phyloP scores from a whole-genome alignment of 345 rosid genomes.

The Eucalyptus sp. region DNA sequence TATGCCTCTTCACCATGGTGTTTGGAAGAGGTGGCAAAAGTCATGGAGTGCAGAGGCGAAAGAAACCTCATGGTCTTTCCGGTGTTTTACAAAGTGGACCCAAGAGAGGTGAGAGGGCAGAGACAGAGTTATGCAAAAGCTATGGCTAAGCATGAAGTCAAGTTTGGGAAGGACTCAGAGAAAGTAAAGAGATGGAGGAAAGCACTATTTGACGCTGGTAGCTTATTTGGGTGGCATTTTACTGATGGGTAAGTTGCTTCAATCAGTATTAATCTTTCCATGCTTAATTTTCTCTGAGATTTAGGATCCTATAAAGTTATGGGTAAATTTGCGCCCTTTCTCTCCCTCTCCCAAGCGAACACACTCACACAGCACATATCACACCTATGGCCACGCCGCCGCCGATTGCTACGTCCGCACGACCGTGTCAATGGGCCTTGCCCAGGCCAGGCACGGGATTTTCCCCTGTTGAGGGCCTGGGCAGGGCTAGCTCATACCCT shows the following conservation, averaged over 20 bases:
- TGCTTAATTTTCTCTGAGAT: background rate
- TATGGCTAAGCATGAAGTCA: background rate
- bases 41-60: background rate
- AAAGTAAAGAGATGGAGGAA: background rate
- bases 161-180: background rate
- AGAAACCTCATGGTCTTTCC: background rate
- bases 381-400: background rate
- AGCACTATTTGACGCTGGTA: background rate
- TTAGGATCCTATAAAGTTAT: background rate
- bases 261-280: accelerated
- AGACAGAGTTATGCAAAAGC: background rate
- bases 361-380: background rate
- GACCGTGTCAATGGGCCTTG: background rate
- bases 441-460: background rate
- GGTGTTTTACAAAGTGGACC: background rate
- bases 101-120: background rate
- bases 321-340: background rate
- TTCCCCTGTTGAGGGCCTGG: background rate
- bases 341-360: background rate
- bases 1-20: background rate
- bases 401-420: background rate
- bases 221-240: background rate
- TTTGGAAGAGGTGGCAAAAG: background rate
- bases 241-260: background rate
- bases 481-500: background rate